A percentile compares a stretch with the other conserved stretches of the same genome.
These are phyloP conservation scores for Cryptosporidium parvum DNA, from an alignment of 169 alveolate genomes.

Conservation along the genomic window DNA sequence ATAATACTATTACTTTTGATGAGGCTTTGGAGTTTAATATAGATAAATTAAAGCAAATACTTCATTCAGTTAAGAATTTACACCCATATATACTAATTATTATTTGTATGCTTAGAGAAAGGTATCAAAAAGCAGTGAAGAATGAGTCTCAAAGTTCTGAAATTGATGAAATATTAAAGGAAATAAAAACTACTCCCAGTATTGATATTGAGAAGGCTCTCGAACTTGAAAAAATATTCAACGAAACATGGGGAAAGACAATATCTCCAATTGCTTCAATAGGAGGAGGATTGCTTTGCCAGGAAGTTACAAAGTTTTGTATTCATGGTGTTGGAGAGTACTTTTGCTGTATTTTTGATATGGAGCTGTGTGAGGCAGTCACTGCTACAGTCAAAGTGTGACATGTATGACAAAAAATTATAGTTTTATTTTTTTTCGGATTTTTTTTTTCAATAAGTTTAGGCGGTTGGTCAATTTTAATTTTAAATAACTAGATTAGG, in stretches of 20 bases:
- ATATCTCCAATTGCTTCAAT: constrained; percentile 71
- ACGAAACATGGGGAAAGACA: constrained; percentile 33
- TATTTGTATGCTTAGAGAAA: constrained; percentile 6
- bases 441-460: neutral
- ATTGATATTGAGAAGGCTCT: constrained; percentile 4
- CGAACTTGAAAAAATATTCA: neutral
- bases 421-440: neutral
- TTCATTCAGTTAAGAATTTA: constrained; percentile 10
- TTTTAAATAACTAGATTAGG: constrained; percentile 4
- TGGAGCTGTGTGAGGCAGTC: constrained; percentile 71
- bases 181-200: constrained; percentile 20
- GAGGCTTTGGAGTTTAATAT: constrained; percentile 1
- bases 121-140: neutral
- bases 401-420: neutral
- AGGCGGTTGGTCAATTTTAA: neutral
- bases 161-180: constrained; percentile 5
- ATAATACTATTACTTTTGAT: constrained; percentile 13
- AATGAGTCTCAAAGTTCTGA: neutral
- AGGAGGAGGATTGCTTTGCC: constrained; percentile 67
- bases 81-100: constrained; percentile 47
- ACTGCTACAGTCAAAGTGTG: constrained; percentile 38
- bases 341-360: constrained; percentile 62
- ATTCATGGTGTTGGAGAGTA: constrained; percentile 32
- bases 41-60: neutral
- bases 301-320: constrained; percentile 58